These are phyloP conservation scores for Liriodendron chinense DNA, from an alignment of 164 flowering plant genomes.

Conservation along the genomic window DNA sequence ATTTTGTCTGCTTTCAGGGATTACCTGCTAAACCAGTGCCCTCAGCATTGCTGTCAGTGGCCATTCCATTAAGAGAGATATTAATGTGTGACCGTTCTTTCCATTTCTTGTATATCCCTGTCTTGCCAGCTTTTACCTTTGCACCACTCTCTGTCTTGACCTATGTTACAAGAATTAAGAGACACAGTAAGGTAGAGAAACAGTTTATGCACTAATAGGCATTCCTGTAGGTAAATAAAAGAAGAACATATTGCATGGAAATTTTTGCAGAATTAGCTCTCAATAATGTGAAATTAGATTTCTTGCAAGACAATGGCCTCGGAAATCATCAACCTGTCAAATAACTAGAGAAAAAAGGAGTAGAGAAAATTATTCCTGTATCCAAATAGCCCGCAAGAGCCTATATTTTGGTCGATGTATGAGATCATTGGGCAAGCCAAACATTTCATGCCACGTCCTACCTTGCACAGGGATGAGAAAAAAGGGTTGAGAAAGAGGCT, in stretches of 20 bases:
- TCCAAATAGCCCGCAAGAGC: no score
- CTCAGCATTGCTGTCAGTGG: conserved; percentile 36
- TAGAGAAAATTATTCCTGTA: no score
- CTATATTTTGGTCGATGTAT: no score
- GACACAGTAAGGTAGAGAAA: not conserved
- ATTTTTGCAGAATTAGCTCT: not conserved
- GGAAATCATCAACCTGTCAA: no score
- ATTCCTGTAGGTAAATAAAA: not conserved
- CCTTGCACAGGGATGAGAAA: no score
- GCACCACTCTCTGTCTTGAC: conserved; percentile 86
- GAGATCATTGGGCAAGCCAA: no score
- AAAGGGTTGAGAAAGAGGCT: no score
- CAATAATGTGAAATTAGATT: no score
- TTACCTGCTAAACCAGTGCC: conserved; percentile 41
- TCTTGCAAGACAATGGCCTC: no score
- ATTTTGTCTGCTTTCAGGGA: not conserved
- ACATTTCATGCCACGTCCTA: no score
- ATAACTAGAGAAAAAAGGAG: no score
- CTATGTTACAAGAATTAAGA: conserved; percentile 26
- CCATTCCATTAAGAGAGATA: conserved; percentile 49
- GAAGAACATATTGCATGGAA: not conserved
- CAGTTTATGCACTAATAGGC: not conserved
- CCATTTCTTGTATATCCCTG: conserved; percentile 95
- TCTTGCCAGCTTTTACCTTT: conserved; percentile 62
- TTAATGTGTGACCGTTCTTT: conserved; percentile 67